phyloP scores from a whole-genome alignment of 148 eudicot species.

The Amaranthus hypochondriacus region DNA sequence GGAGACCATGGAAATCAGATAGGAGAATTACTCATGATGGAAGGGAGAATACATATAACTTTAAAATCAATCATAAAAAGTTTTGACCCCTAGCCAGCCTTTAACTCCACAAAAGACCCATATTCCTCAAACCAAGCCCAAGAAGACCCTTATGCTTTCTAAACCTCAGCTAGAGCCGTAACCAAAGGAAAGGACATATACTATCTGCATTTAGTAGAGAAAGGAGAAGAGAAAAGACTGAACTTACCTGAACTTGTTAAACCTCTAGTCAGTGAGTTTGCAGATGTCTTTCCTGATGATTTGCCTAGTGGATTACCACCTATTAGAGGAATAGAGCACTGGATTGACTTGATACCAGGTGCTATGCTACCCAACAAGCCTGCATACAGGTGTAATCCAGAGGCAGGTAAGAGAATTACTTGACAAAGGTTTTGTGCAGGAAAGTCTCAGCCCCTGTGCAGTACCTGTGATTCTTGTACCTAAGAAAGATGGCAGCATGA shows the following conservation, averaged over 20 bases:
- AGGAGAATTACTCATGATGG: not conserved
- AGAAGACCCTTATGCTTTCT: no score
- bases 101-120: not conserved
- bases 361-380: not conserved
- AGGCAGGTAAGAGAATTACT: not conserved
- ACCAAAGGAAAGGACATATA: not conserved
- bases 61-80: not conserved
- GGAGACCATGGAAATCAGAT: not conserved
- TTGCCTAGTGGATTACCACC: not conserved
- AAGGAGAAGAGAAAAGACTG: not conserved
- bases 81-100: no score
- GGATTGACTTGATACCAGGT: not conserved
- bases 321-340: not conserved
- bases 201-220: not conserved
- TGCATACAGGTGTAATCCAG: not conserved
- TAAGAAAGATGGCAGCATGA: no score
- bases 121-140: not conserved
- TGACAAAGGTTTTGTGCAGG: not conserved
- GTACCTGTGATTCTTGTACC: no score
- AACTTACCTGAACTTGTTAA: no score
- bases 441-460: no score
- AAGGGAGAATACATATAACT: not conserved
- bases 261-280: not conserved
- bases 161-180: not conserved
- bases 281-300: not conserved